Percentiles rank a stretch among this genome's conserved stretches.
Evolutionary conservation across 495 filamentous ascomycete species (phyloP).

Genomic region (Hypomontagnella monticulosa): DNA sequence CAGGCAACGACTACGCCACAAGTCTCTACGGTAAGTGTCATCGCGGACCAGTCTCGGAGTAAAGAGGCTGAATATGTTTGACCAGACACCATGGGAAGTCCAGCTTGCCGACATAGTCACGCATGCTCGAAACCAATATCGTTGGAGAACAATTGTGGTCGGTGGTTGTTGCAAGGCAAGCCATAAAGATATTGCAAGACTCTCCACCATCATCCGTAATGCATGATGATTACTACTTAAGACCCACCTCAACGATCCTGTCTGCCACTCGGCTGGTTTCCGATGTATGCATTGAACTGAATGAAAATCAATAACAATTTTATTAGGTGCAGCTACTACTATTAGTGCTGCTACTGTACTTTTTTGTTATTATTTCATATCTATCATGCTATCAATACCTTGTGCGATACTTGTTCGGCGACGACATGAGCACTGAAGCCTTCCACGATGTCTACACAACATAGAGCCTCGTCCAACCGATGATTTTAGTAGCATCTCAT

Average conservation of each 20-base stretch:
- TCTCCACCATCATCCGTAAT: slow-evolving; percentile 44
- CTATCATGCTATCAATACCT: no score
- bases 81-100: slow-evolving; percentile 60
- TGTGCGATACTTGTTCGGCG: no score
- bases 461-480: slow-evolving; percentile 3
- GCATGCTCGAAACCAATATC: slow-evolving; percentile 64
- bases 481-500: background rate
- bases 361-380: background rate
- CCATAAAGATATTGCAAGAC: slow-evolving; percentile 58
- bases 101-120: slow-evolving; percentile 64
- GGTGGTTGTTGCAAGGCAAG: slow-evolving; percentile 71
- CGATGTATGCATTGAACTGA: slow-evolving; percentile 2
- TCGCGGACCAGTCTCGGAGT: background rate
- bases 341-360: no score
- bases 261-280: slow-evolving; percentile 3
- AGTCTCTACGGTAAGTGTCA: slow-evolving; percentile 26
- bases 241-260: background rate
- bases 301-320: background rate
- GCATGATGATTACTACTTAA: slow-evolving; percentile 18
- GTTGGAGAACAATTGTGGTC: slow-evolving; percentile 63
- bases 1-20: slow-evolving; percentile 47
- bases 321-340: no score
- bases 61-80: slow-evolving; percentile 11
- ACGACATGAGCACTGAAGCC: no score
- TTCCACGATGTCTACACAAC: no score